These are phyloP conservation scores for Kwoniella shivajii DNA, from an alignment of 1,284 basidiomycete genomes.

Conservation along the genomic window DNA sequence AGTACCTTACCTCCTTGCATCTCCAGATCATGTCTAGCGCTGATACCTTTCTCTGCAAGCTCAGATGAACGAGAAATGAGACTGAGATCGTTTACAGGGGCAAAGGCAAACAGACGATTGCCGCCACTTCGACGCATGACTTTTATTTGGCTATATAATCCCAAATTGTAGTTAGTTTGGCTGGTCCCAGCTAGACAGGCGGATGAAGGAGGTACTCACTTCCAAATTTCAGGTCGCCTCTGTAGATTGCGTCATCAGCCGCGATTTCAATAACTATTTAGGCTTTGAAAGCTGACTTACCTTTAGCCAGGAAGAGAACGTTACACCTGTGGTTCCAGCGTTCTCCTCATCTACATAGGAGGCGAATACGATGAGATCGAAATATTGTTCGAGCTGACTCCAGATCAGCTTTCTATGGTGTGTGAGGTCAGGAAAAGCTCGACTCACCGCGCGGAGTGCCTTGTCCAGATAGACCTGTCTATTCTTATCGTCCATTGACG, in stretches of 20 bases:
- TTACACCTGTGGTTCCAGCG: slow-evolving; percentile 65
- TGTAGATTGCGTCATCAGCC: slow-evolving; percentile 45
- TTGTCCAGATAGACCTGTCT: slow-evolving; percentile 51
- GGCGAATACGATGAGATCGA: slow-evolving; percentile 93
- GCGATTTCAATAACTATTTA: background rate
- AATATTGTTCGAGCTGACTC: slow-evolving; percentile 63
- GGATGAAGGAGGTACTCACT: slow-evolving; percentile 60
- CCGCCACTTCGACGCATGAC: slow-evolving; percentile 77
- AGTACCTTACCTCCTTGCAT: slow-evolving; percentile 81
- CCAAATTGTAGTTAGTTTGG: background rate
- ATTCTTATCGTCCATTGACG: slow-evolving; percentile 68
- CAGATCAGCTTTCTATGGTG: background rate
- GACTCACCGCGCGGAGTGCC: slow-evolving; percentile 54
- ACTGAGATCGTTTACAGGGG: slow-evolving; percentile 83
- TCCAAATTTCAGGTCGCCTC: slow-evolving; percentile 89
- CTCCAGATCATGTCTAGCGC: slow-evolving; percentile 60
- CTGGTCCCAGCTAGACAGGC: background rate
- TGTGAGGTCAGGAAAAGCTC: background rate
- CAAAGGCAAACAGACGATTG: slow-evolving; percentile 79
- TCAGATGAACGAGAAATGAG: slow-evolving; percentile 49
- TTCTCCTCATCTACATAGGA: slow-evolving; percentile 78
- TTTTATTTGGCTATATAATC: slow-evolving; percentile 68
- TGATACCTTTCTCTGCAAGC: slow-evolving; percentile 25
- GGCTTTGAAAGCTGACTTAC: slow-evolving; percentile 52
- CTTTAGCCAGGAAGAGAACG: slow-evolving; percentile 85